Conservation (phyloP, 2,329 filamentous ascomycete species). For the Curvularia eragrostidis region DNA sequence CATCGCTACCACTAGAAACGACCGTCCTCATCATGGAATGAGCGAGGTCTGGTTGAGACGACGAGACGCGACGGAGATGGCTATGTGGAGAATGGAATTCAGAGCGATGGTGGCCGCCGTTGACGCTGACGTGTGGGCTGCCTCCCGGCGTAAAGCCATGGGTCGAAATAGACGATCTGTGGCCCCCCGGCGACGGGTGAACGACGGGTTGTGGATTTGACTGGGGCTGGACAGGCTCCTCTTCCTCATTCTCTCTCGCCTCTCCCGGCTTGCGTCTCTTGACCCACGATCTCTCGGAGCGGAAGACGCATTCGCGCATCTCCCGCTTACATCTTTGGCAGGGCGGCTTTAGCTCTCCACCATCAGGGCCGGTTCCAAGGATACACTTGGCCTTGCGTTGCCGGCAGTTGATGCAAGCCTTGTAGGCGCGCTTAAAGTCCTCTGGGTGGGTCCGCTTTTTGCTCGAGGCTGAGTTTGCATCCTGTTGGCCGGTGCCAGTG, state of each 20-base stretch:
- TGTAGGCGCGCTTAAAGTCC: constrained; percentile 62
- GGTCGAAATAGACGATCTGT: constrained; percentile 35
- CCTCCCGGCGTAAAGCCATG: constrained; percentile 34
- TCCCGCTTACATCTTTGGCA: constrained; percentile 60
- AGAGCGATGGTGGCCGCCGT: constrained; percentile 30
- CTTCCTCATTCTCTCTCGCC: constrained; percentile 32
- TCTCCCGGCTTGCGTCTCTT: constrained; percentile 48
- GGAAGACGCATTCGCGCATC: constrained; percentile 59
- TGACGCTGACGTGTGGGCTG: constrained; percentile 36
- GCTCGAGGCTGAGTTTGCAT: constrained; percentile 26
- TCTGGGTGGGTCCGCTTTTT: constrained; percentile 48
- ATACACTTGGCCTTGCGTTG: constrained; percentile 62
- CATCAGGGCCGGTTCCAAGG: constrained; percentile 51
- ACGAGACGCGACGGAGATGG: constrained; percentile 42
- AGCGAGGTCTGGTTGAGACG: constrained; percentile 45
- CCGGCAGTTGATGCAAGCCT: constrained; percentile 61
- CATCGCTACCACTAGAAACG: constrained; percentile 62
- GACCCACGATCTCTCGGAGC: constrained; percentile 49
- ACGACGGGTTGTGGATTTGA: constrained; percentile 14
- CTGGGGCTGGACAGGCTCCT: constrained; percentile 20
- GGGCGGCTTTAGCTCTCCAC: constrained; percentile 52
- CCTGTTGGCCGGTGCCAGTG: constrained; percentile 25
- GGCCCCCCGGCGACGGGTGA: constrained; percentile 28
- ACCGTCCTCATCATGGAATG: constrained; percentile 57
- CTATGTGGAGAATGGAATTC: constrained; percentile 41